Percentiles rank a stretch among this genome's conserved stretches.
These are phyloP conservation scores for Karstenula rhodostoma DNA, from an alignment of 2,329 filamentous ascomycete genomes.

Conservation along the genomic window DNA sequence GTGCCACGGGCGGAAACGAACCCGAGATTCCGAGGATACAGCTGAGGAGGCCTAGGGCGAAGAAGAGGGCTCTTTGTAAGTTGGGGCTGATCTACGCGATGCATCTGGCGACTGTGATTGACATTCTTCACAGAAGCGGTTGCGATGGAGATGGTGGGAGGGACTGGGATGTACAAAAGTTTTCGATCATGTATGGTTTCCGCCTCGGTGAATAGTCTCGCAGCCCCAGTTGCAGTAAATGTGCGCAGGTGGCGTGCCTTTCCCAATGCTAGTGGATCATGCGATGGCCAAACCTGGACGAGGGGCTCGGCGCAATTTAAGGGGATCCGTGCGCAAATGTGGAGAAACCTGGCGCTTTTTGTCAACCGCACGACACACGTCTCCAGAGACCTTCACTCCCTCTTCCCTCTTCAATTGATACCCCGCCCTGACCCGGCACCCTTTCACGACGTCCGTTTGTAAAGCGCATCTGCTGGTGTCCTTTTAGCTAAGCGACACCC, in stretches of 20 bases:
- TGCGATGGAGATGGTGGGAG: not conserved
- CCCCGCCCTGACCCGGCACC: conserved; percentile 9
- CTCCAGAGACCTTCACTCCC: conserved; percentile 1
- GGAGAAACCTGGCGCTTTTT: not conserved
- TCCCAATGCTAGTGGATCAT: not conserved
- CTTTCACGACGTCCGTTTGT: not conserved
- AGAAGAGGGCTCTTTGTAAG: not conserved
- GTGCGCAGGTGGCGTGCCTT: not conserved
- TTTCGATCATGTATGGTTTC: too few relatives aligned
- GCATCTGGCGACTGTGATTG: not conserved
- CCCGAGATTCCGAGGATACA: not conserved
- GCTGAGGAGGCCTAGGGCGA: not conserved
- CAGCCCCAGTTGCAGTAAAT: too few relatives aligned
- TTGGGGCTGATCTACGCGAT: not conserved
- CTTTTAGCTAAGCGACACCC: conserved; percentile 16
- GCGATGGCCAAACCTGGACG: not conserved
- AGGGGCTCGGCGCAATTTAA: not conserved
- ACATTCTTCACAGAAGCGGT: not conserved
- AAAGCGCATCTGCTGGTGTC: conserved; percentile 3
- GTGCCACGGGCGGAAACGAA: not conserved
- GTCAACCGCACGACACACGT: not conserved
- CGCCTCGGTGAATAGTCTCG: too few relatives aligned
- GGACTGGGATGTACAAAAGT: not conserved
- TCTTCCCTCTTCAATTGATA: conserved; percentile 13
- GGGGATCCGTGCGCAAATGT: conserved; percentile 1